Conservation (phyloP, 2,329 filamentous ascomycete genomes). For the Hymenoscyphus occultus region DNA sequence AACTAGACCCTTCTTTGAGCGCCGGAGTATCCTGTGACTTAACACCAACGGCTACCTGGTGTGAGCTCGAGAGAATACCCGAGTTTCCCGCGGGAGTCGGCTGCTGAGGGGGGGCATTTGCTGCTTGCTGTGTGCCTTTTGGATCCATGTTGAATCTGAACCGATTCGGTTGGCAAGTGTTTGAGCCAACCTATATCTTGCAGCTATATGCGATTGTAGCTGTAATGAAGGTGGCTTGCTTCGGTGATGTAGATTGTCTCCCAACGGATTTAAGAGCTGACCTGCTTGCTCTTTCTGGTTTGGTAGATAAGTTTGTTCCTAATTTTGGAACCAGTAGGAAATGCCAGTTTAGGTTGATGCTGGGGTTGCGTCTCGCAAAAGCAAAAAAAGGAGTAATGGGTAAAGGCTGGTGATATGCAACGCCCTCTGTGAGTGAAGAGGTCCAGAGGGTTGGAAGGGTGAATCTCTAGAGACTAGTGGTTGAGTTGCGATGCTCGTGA, state of each 20-base stretch:
- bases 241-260: not conserved
- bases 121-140: not conserved
- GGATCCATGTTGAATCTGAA: not conserved
- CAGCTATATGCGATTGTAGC: not conserved
- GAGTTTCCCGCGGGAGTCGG: not conserved
- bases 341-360: not conserved
- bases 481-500: not conserved
- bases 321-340: not conserved
- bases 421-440: not conserved
- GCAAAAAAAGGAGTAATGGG: not conserved
- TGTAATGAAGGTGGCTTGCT: not conserved
- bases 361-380: not conserved
- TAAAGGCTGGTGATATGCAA: not conserved
- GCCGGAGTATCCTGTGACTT: not conserved
- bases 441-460: not conserved
- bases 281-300: not conserved
- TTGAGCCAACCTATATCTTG: not conserved
- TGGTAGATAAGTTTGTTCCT: not conserved
- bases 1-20: conserved; percentile 3
- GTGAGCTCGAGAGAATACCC: not conserved
- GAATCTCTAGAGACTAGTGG: not conserved
- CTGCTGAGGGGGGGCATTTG: not conserved
- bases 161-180: not conserved
- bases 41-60: not conserved
- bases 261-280: not conserved